Base-by-base conservation (phyloP, 805 yeast genomes). In the Wickerhamiella bombiphila region DNA sequence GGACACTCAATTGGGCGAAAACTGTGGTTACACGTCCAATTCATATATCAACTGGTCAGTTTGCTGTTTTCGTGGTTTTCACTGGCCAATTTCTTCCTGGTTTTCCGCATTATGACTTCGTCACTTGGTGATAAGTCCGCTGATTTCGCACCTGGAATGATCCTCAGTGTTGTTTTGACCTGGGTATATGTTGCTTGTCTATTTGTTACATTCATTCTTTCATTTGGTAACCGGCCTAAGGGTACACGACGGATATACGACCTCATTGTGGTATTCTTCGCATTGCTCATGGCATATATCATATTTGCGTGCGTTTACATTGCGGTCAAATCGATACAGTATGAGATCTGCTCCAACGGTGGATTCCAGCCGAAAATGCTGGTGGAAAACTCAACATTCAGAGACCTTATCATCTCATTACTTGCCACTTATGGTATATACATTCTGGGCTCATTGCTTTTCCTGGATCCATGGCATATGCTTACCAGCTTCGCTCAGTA, bases 401-500 rank as follows among this genome's bases (percentile, higher is more conserved):
- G 96, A 46, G 95, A 86, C 54, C 66, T 88, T 57, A 69, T 85
- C 26, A 74, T 91, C n/a, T 85, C 96, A 2, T 68, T 85, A 47
- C 68, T 71, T 8, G 78, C 94, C 3, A 91, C 97, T 0, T 86
- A 85, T 55, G 71, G 74, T 1, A 66, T 91, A 14, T 88, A 88
- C 54, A 66, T 83, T 39, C 46, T 80, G 28, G 82, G 86, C 14
- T 80, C 95, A 3, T 54, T 85, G 42, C 48, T 88, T 40, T 88
- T 78, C 52, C 68, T 93, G 38, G 94, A 88, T 47, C 96, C 97
- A 14, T 76, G 81, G 71, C 94, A 86, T 53, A 80, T 88, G 88
- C 56, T 83, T 45, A 85, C 96, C 0, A 76, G 91, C 35, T 80
- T 85, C 56, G 49, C 72, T 19, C 98, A 88, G 58, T 88, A 88